These are phyloP conservation scores for Quercus lobata DNA, from an alignment of 331 rosid genomes.

Conservation along the genomic window DNA sequence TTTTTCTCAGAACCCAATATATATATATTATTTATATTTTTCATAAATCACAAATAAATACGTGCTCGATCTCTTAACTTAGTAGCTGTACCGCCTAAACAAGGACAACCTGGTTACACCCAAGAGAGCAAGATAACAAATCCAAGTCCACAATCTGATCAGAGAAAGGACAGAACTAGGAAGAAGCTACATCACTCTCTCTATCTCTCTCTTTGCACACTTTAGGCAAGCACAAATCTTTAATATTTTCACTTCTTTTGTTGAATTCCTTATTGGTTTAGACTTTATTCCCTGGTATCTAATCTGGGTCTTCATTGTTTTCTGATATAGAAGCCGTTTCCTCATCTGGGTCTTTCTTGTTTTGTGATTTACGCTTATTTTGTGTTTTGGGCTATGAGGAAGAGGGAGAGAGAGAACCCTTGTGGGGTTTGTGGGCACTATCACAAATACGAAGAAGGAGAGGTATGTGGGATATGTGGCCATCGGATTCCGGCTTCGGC, in stretches of 20 bases:
- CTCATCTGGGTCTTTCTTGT: constrained; percentile 37
- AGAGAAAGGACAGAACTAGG: neutral
- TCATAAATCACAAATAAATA: neutral
- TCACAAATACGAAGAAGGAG: constrained; percentile 96
- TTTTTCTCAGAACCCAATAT: neutral
- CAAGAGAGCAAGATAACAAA: neutral
- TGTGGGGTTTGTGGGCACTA: constrained; percentile 97
- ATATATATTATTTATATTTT: neutral
- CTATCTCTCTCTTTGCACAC: neutral
- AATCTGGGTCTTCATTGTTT: constrained; percentile 33
- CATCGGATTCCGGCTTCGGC: constrained; percentile 74
- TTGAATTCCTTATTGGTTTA: neutral
- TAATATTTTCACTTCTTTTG: neutral
- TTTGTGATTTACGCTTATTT: constrained; percentile 19
- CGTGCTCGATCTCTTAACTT: neutral
- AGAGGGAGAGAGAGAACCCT: constrained; percentile 98
- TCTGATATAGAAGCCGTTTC: constrained; percentile 11
- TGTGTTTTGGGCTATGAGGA: constrained; percentile 57
- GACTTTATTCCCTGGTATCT: neutral
- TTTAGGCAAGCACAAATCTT: constrained; percentile 9
- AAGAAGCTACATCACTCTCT: neutral
- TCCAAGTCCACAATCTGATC: neutral
- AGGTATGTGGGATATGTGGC: constrained; percentile 96
- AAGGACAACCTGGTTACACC: neutral
- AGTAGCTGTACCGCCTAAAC: neutral